A percentile compares a stretch with the other conserved stretches of the same genome.
phyloP scores from a whole-genome alignment of 768 basidiomycete genomes.

The Leccinum boreale region DNA sequence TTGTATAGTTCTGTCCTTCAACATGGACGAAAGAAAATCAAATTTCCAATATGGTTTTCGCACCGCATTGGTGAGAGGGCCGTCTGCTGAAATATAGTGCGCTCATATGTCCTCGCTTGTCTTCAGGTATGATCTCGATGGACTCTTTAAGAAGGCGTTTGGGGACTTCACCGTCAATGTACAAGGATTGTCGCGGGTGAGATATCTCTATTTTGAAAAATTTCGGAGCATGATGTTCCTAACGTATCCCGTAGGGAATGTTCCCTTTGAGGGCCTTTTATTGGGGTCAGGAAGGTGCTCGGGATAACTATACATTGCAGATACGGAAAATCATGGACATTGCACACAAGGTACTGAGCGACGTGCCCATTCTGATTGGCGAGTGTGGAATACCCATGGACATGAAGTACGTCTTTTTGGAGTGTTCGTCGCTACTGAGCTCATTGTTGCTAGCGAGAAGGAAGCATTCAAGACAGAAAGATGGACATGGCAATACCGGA shows the following conservation, averaged over 20 bases:
- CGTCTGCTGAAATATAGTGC: neutral
- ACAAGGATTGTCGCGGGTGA: slow-evolving; percentile 83
- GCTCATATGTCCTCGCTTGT: neutral
- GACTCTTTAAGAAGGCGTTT: slow-evolving; percentile 80
- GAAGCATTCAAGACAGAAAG: slow-evolving; percentile 70
- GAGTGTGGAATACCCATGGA: slow-evolving; percentile 98
- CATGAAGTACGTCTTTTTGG: slow-evolving; percentile 67
- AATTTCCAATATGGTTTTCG: slow-evolving; percentile 61
- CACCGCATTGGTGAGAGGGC: slow-evolving; percentile 66
- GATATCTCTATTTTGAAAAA: slow-evolving; percentile 14
- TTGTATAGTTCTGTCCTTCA: slow-evolving; percentile 67
- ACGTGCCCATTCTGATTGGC: slow-evolving; percentile 82
- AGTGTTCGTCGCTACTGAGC: neutral
- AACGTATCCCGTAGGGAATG: slow-evolving; percentile 60
- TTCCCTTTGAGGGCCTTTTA: slow-evolving; percentile 79
- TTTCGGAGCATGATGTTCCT: neutral
- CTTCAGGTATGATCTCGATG: slow-evolving; percentile 86
- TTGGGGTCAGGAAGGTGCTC: slow-evolving; percentile 80
- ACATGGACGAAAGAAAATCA: slow-evolving; percentile 69
- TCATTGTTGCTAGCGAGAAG: slow-evolving; percentile 45
- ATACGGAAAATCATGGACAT: slow-evolving; percentile 74
- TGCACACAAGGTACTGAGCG: slow-evolving; percentile 68
- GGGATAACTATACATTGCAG: slow-evolving; percentile 81
- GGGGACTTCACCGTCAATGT: slow-evolving; percentile 89
- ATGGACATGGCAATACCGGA: slow-evolving; percentile 79